A percentile compares a stretch with the other conserved stretches of the same genome.
phyloP scores from a whole-genome alignment of 768 basidiomycete species.

The Pulveroboletus sp. region DNA sequence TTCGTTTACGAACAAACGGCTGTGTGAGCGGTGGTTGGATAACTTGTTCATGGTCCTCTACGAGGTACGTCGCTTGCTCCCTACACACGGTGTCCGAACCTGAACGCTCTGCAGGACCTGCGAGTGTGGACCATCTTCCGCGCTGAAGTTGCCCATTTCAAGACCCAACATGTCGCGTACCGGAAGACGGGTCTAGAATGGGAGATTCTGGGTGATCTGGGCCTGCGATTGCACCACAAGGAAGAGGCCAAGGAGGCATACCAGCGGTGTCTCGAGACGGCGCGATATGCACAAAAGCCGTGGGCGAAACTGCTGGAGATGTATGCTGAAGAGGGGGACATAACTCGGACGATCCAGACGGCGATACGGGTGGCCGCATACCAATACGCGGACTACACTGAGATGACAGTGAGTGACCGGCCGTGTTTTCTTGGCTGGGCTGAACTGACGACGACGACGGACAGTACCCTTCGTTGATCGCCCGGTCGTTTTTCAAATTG shows the following conservation, averaged over 20 bases:
- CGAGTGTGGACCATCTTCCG: slow-evolving; percentile 99
- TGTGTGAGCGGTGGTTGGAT: slow-evolving; percentile 97
- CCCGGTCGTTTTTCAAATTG: slow-evolving; percentile 87
- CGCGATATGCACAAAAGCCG: slow-evolving; percentile 84
- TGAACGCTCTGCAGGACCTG: slow-evolving; percentile 53
- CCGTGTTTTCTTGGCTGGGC: no score
- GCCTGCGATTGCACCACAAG: slow-evolving; percentile 89
- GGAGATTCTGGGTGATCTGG: slow-evolving; percentile 97
- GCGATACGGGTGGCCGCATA: slow-evolving; percentile 92
- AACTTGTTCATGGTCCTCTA: slow-evolving; percentile 98
- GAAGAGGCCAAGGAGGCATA: slow-evolving; percentile 99
- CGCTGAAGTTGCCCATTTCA: slow-evolving; percentile 98
- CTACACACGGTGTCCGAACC: not conserved
- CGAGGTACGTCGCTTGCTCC: slow-evolving; percentile 54
- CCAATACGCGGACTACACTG: slow-evolving; percentile 84
- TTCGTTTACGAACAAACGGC: slow-evolving; percentile 92
- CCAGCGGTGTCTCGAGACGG: slow-evolving; percentile 85
- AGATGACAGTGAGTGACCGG: slow-evolving; percentile 63
- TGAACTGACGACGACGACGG: not conserved
- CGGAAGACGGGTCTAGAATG: slow-evolving; percentile 96
- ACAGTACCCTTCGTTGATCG: slow-evolving; percentile 84
- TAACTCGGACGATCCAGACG: slow-evolving; percentile 84
- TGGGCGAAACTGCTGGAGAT: slow-evolving; percentile 92
- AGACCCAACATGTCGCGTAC: slow-evolving; percentile 96
- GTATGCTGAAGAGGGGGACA: slow-evolving; percentile 96